Base-by-base conservation (phyloP, 352 stramenopile genomes). In the Phytophthora tubulina region DNA sequence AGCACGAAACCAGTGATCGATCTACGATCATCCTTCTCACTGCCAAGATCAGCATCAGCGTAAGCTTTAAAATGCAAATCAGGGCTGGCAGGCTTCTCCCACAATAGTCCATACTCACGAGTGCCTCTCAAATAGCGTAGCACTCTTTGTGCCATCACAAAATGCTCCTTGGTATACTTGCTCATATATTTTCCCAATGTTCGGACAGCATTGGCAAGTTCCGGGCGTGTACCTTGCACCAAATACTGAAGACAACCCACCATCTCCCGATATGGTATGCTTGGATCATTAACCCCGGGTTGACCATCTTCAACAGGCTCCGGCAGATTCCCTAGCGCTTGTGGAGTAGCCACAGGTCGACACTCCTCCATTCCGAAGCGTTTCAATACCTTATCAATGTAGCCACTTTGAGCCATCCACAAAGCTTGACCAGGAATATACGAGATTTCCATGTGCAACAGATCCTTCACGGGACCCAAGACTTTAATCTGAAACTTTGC, bases 11-110 rank as follows among this genome's bases (percentile, higher is more conserved):
- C 39, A 3, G 60, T 61, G 11, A 61, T 60, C 13, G 60, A 61
- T 54, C 17, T 42, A 9, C 49, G 50, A 54, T 68, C 41, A 55
- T 68, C 49, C 14, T 58, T 67, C 36, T 58, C 59, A 30, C 36
- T 52, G n/a, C 48, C 38, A 35, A 67, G 59, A 59, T 67, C 59
- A 6, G 59, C 48, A 59, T 67, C 59, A 10, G 48, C 46, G 32
- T 59, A 58, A 9, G 48, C 59, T 21, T 36, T 52, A 44, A 67
- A 67, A 52, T 59, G 59, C 27, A 67, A 53, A 46, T 67, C 48
- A 35, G 59, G 38, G 11, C 32, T 50, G 4, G 17, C 10, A 36
- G 48, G 14, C n/a, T 49, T 68, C 38, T 55, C 13, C 60, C 49
- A 61, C 48, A 58, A 15, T 14, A 62, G 6, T 44, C 61, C 61